A percentile compares a stretch with the other conserved stretches of the same genome.
These are phyloP conservation scores for Diaporthe humulicola DNA, from an alignment of 2,329 filamentous ascomycete genomes.

Conservation along the genomic window DNA sequence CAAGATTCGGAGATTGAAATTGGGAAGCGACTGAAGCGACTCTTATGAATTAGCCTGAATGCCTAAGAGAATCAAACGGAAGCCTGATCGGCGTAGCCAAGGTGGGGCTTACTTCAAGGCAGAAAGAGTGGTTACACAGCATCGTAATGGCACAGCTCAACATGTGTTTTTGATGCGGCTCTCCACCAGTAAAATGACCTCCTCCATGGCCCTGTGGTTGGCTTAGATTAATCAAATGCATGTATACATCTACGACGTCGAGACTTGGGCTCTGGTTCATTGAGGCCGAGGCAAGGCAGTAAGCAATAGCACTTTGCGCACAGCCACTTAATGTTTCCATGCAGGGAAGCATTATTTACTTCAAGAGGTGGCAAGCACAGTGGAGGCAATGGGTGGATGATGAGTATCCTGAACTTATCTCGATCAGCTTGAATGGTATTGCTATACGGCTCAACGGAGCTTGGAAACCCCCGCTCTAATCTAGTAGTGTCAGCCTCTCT, in stretches of 20 bases:
- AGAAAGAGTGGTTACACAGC: neutral
- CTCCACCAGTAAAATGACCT: neutral
- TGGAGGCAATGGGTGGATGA: too few relatives aligned
- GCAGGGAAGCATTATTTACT: too few relatives aligned
- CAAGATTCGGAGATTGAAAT: too few relatives aligned
- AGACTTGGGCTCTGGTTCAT: neutral
- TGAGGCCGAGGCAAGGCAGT: too few relatives aligned
- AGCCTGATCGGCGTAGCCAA: neutral
- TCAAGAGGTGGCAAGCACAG: too few relatives aligned
- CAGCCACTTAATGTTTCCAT: too few relatives aligned
- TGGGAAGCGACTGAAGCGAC: neutral
- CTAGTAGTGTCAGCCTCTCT: too few relatives aligned
- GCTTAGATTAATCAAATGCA: neutral
- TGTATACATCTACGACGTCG: neutral
- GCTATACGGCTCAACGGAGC: too few relatives aligned
- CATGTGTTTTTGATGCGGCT: neutral
- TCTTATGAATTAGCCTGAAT: neutral
- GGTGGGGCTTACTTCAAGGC: neutral
- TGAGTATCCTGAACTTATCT: too few relatives aligned
- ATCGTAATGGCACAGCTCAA: neutral
- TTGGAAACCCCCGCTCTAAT: too few relatives aligned
- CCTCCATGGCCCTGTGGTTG: neutral
- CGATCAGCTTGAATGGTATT: too few relatives aligned
- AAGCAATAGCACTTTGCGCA: too few relatives aligned
- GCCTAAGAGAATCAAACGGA: neutral